These are phyloP conservation scores for Salix dunnii DNA, from an alignment of 345 rosid genomes.

Conservation along the genomic window DNA sequence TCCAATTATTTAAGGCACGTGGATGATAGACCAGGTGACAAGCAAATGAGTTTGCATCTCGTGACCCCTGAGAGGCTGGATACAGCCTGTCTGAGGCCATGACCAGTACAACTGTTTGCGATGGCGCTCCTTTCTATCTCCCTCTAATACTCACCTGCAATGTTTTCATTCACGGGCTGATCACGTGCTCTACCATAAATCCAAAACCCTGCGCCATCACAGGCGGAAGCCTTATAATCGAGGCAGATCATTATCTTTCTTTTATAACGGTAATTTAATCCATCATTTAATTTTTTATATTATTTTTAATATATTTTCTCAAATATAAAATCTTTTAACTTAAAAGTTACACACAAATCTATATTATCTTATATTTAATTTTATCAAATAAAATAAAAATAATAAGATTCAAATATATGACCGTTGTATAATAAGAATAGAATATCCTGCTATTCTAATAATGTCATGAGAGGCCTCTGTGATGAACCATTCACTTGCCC, in stretches of 20 bases:
- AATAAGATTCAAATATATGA: too few relatives aligned
- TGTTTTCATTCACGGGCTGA: slow-evolving; percentile 26
- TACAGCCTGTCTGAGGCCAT: background rate
- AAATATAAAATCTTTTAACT: too few relatives aligned
- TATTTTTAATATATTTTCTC: too few relatives aligned
- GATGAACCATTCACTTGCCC: background rate
- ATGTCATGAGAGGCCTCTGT: background rate
- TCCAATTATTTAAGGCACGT: too few relatives aligned
- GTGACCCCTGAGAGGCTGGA: slow-evolving; percentile 5
- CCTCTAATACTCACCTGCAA: background rate
- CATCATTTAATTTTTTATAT: too few relatives aligned
- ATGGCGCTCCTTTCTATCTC: background rate
- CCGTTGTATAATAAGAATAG: too few relatives aligned
- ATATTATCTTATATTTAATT: accelerated
- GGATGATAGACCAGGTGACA: too few relatives aligned
- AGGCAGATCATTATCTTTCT: background rate
- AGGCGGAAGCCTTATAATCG: background rate
- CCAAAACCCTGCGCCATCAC: background rate
- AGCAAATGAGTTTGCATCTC: background rate
- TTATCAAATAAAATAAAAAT: too few relatives aligned
- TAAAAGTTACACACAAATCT: too few relatives aligned
- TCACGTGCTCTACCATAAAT: slow-evolving; percentile 2
- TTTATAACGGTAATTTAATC: background rate
- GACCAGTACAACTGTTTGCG: background rate
- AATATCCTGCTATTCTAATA: background rate